A percentile compares a stretch with the other conserved stretches of the same genome.
Conservation (phyloP, 768 basidiomycete species). For the Xerocomus spinulosus region DNA sequence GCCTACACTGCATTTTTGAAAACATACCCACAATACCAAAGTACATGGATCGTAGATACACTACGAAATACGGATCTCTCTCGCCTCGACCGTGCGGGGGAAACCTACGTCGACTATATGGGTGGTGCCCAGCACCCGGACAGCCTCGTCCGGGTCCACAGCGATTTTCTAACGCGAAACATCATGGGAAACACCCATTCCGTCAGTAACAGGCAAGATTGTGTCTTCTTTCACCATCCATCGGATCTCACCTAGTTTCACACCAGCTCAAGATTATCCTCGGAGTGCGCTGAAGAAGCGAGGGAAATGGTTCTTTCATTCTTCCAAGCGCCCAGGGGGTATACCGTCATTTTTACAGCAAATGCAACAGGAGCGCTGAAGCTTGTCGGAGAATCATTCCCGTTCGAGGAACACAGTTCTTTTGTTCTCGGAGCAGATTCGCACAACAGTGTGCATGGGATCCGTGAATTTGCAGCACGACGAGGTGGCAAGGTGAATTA, state of each 20-base stretch:
- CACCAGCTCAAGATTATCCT: conserved; percentile 63
- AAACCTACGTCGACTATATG: conserved; percentile 86
- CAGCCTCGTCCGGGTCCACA: conserved; percentile 65
- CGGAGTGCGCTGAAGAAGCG: conserved; percentile 63
- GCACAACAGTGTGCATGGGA: conserved; percentile 82
- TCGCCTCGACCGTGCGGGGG: conserved; percentile 54
- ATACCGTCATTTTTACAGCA: conserved; percentile 77
- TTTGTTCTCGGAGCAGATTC: conserved; percentile 74
- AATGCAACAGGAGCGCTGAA: conserved; percentile 80
- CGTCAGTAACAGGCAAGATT: conserved; percentile 63
- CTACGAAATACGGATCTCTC: conserved; percentile 60
- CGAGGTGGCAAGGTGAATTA: conserved; percentile 59
- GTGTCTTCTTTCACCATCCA: neutral
- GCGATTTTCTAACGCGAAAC: conserved; percentile 59
- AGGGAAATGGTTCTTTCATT: conserved; percentile 69
- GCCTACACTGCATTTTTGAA: conserved; percentile 45
- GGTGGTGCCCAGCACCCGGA: conserved; percentile 79
- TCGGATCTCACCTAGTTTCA: neutral
- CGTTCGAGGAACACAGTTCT: conserved; percentile 52
- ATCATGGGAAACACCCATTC: conserved; percentile 85
- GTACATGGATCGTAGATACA: conserved; percentile 66
- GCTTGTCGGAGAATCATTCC: conserved; percentile 77
- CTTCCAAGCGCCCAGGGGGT: conserved; percentile 70
- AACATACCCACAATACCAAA: conserved; percentile 50
- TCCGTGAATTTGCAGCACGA: conserved; percentile 62